Conservation (phyloP, 768 basidiomycete species). For the Amanita pallidorosea region DNA sequence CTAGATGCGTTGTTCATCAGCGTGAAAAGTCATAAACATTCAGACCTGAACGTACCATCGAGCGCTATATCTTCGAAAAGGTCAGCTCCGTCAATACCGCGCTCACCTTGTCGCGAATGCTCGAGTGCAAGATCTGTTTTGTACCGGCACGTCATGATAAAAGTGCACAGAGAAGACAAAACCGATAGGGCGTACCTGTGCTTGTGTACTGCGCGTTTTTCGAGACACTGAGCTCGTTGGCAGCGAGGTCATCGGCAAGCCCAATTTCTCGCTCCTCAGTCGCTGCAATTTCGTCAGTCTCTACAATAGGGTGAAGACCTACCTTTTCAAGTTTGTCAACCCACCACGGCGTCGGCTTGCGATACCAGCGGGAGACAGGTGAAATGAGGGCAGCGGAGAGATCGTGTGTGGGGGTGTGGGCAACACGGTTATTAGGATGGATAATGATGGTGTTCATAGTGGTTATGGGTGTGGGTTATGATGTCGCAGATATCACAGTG, state of each 20-base stretch:
- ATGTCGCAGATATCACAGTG: no score
- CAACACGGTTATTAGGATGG: no score
- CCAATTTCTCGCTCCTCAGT: background rate
- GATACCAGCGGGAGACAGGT: no score
- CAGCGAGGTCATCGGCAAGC: background rate
- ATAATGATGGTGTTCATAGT: no score
- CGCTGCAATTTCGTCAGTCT: background rate
- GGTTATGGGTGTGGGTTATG: no score
- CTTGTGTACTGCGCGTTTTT: no score
- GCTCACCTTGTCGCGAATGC: background rate
- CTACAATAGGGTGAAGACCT: background rate
- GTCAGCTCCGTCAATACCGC: no score
- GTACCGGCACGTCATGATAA: background rate
- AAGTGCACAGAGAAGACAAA: background rate
- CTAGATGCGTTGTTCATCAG: background rate
- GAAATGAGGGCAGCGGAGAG: no score
- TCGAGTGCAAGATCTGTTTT: background rate
- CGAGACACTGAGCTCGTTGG: background rate
- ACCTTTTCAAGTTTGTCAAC: background rate
- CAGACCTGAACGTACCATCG: background rate
- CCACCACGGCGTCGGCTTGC: slow-evolving; percentile 3
- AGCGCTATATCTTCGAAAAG: background rate
- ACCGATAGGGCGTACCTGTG: background rate
- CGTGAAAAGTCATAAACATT: background rate
- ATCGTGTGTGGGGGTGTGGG: no score